These are phyloP conservation scores for Taphrina wiesneri DNA, from an alignment of 1,139 yeast species.

Conservation along the genomic window DNA sequence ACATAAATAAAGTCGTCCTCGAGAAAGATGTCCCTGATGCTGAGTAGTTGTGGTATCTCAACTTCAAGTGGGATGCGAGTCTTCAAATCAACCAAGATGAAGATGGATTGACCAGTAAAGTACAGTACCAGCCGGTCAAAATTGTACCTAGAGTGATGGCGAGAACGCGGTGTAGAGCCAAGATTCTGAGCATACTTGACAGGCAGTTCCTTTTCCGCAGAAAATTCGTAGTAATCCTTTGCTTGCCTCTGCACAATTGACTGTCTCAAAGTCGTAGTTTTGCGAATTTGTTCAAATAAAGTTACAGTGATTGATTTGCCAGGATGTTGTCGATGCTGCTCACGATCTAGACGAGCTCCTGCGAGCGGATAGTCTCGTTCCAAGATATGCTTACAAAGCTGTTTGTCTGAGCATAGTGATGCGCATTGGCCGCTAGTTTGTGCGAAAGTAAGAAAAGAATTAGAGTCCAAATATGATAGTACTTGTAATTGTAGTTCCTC, in stretches of 20 bases:
- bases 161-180: neutral
- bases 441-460: neutral
- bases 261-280: neutral
- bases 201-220: neutral
- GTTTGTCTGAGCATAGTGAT: neutral
- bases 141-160: slow-evolving; percentile 8
- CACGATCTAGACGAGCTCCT: slow-evolving; percentile 3
- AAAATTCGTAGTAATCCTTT: slow-evolving; percentile 1
- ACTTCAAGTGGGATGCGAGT: neutral
- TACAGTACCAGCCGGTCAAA: neutral
- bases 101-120: neutral
- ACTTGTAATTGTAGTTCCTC: slow-evolving; percentile 12
- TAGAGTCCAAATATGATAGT: neutral
- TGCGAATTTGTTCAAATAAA: neutral
- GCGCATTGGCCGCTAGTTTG: neutral
- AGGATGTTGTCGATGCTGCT: neutral
- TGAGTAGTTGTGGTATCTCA: neutral
- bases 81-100: neutral
- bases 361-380: neutral
- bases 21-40: slow-evolving; percentile 3
- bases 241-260: neutral
- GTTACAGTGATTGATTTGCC: neutral
- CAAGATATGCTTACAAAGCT: neutral
- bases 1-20: neutral
- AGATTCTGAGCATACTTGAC: slow-evolving; percentile 5